phyloP scores from a whole-genome alignment of 176 grass and related monocot species.

The Thalia dealbata region DNA sequence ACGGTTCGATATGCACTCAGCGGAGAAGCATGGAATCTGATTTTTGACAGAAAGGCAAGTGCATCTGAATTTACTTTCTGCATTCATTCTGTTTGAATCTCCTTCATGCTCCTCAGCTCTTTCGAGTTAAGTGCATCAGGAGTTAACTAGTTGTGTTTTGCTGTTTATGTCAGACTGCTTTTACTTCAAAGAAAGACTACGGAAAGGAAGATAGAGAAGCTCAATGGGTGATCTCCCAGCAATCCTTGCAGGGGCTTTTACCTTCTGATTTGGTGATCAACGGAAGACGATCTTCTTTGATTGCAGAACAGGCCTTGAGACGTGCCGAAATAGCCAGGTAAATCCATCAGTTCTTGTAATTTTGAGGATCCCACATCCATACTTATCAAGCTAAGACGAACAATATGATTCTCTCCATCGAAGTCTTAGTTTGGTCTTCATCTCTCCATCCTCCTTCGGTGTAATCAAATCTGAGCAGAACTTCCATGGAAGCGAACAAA shows the following conservation, averaged over 20 bases:
- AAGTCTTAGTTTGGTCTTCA: too few species aligned
- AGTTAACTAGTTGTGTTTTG: background rate
- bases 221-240: constrained; percentile 32
- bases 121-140: background rate
- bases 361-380: background rate
- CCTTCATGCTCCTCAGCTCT: background rate
- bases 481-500: too few species aligned
- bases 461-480: background rate
- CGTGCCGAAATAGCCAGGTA: constrained; percentile 78
- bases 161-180: constrained; percentile 41
- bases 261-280: constrained; percentile 34
- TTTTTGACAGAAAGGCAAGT: constrained; percentile 48
- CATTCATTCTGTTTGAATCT: background rate
- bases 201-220: constrained; percentile 46
- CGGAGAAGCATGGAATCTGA: constrained; percentile 60
- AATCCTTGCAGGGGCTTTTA: constrained; percentile 21
- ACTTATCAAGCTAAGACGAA: too few species aligned
- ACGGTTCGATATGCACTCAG: constrained; percentile 47
- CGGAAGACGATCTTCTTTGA: constrained; percentile 26
- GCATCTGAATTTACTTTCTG: background rate
- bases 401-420: too few species aligned
- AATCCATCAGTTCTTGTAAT: background rate
- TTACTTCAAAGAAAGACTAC: constrained; percentile 49
- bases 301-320: constrained; percentile 49
- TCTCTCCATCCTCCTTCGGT: too few species aligned